Evolutionary conservation across 768 basidiomycete genomes (phyloP), one percentile per base, ranked within the genome.

Genomic region (Rhizopogon salebrosus): DNA sequence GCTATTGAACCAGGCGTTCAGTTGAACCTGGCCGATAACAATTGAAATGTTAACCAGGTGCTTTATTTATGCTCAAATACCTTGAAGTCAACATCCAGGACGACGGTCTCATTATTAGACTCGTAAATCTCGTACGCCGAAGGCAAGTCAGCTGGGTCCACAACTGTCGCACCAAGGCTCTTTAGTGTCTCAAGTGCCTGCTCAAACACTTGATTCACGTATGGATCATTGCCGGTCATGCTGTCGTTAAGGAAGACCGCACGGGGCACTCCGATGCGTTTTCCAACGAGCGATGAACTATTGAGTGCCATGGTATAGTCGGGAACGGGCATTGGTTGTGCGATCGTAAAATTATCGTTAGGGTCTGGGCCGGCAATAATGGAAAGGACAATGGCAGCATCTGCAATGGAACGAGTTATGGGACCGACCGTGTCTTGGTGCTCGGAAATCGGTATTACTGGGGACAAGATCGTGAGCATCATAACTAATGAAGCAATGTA

Each of bases 101-200:
- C 84, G 14, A 80, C 63, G 0, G 71, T 77, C 62, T 86, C 83
- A 51, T 82, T 80, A 13, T 75, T 74, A 0, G 78, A 77, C 3
- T 58, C 54, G 18, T 72, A 58, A 10, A 82, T 73, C 49, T 80
- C 81, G 1, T 75, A 71, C 3, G 77, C 79, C 24, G 78, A 78
- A 0, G 83, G 82, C 23, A 86, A 62, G 60, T 85, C 80, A 3
- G 83, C 81, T 1, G 84, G 82, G 60, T 87, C 84, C 3, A 86
- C 72, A 13, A 87, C 69, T 1, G 76, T 72, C 18, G 76, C 76
- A 10, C 76, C 78, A 4, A 77, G 68, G 1, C 50, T 48, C 22
- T 65, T 60, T 29, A 78, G 62, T 1, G 64, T 68, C 52, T 68
- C 66, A n/a, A 79, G 52, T 3, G 75, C 70, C 8, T 65, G 66